Conservation (phyloP, 352 stramenopile genomes). For the Pythium coloratum region DNA sequence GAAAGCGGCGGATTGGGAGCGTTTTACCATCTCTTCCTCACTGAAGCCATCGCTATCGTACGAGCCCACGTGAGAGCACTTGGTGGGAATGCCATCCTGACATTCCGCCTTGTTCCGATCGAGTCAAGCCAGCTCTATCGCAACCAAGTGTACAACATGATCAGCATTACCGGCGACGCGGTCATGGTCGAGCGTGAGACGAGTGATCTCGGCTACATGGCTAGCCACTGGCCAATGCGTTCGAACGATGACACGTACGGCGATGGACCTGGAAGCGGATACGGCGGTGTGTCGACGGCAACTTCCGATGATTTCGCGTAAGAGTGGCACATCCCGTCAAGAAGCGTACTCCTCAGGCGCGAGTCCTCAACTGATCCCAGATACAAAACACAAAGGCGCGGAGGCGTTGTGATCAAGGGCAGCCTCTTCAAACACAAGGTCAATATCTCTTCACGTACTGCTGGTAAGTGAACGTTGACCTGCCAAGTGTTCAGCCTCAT, state of each 20-base stretch:
- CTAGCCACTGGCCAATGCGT: conserved; percentile 14
- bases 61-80: conserved; percentile 81
- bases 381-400: too few species aligned
- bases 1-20: conserved; percentile 82
- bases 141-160: conserved; percentile 93
- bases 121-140: conserved; percentile 87
- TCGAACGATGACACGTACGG: background rate
- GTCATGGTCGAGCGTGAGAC: conserved; percentile 75
- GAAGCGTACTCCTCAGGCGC: too few species aligned
- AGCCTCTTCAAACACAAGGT: too few species aligned
- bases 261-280: background rate
- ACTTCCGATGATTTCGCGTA: background rate
- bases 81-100: conserved; percentile 85
- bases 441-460: too few species aligned
- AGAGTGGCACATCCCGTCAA: background rate
- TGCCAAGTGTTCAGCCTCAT: too few species aligned
- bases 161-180: conserved; percentile 86
- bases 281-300: background rate
- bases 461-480: too few species aligned
- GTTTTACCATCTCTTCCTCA: conserved; percentile 89
- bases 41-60: conserved; percentile 85
- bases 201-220: conserved; percentile 31
- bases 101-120: conserved; percentile 84
- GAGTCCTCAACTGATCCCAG: too few species aligned
- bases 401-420: too few species aligned